These are phyloP conservation scores for Bidens hawaiensis DNA, from an alignment of 140 eudicot genomes.

Conservation along the genomic window DNA sequence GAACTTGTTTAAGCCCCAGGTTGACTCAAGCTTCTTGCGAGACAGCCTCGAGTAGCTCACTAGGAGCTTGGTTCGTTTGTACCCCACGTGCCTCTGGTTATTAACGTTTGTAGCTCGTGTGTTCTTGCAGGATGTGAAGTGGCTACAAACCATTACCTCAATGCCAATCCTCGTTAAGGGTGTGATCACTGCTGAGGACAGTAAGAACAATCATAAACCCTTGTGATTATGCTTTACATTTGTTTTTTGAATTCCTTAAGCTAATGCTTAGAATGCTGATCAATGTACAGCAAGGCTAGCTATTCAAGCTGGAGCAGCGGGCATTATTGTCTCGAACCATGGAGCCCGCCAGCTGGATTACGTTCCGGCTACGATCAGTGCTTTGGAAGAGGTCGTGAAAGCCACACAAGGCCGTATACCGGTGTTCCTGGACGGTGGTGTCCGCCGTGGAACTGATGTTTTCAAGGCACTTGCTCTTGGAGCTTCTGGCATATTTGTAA, in stretches of 20 bases:
- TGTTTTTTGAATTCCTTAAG: not conserved
- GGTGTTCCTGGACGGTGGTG: conserved; percentile 89
- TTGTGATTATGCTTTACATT: not conserved
- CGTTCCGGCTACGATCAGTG: conserved; percentile 78
- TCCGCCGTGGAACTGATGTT: conserved; percentile 95
- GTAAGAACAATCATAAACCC: conserved; percentile 38
- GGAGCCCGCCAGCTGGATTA: conserved; percentile 61
- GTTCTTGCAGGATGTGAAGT: conserved; percentile 69
- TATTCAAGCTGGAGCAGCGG: conserved; percentile 87
- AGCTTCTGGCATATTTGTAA: conserved; percentile 92
- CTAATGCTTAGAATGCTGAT: not conserved
- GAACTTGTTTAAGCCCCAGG: no score
- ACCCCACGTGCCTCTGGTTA: not conserved
- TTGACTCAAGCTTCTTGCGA: no score
- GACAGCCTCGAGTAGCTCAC: no score
- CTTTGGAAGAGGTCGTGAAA: conserved; percentile 97
- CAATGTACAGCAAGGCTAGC: conserved; percentile 72
- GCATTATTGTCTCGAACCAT: conserved; percentile 84
- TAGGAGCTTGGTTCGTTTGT: no score
- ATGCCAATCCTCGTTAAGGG: conserved; percentile 98
- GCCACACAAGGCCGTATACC: conserved; percentile 97
- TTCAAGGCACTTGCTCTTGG: conserved; percentile 94
- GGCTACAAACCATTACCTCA: conserved; percentile 92
- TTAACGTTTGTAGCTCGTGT: not conserved
- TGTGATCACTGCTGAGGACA: conserved; percentile 95